These are phyloP conservation scores for Centaurea solstitialis DNA, from an alignment of 129 eudicot genomes.

Conservation along the genomic window DNA sequence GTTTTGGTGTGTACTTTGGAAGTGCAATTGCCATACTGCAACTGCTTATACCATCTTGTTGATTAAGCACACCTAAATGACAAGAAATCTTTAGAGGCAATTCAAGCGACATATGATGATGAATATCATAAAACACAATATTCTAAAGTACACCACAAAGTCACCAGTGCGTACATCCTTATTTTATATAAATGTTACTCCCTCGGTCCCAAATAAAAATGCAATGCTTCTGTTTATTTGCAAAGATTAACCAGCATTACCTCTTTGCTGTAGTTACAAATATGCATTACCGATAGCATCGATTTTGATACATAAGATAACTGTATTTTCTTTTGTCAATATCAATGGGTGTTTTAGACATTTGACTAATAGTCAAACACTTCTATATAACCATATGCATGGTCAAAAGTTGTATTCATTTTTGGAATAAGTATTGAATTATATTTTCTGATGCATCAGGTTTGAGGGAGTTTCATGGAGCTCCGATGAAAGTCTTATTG, in stretches of 20 bases:
- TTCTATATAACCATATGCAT: background rate
- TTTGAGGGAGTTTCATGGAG: constrained; percentile 98
- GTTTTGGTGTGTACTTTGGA: background rate
- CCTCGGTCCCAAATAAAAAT: background rate
- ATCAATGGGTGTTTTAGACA: background rate
- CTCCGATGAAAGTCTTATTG: constrained; percentile 79
- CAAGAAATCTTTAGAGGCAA: background rate
- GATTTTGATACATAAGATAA: background rate
- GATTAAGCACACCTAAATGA: background rate
- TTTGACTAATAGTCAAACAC: background rate
- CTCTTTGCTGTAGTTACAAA: background rate
- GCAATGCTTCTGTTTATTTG: background rate
- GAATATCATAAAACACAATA: background rate
- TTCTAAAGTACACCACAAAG: background rate
- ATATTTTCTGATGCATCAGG: constrained; percentile 44
- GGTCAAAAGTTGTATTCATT: background rate
- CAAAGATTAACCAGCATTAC: background rate
- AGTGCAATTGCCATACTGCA: background rate
- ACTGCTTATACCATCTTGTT: background rate
- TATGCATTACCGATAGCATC: background rate
- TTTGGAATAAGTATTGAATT: constrained; percentile 3
- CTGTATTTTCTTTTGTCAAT: background rate
- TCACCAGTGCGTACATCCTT: background rate
- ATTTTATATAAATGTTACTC: background rate
- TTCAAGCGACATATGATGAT: background rate